Base-by-base conservation (phyloP, 176 grass and related monocot species). In the Guadua angustifolia region DNA sequence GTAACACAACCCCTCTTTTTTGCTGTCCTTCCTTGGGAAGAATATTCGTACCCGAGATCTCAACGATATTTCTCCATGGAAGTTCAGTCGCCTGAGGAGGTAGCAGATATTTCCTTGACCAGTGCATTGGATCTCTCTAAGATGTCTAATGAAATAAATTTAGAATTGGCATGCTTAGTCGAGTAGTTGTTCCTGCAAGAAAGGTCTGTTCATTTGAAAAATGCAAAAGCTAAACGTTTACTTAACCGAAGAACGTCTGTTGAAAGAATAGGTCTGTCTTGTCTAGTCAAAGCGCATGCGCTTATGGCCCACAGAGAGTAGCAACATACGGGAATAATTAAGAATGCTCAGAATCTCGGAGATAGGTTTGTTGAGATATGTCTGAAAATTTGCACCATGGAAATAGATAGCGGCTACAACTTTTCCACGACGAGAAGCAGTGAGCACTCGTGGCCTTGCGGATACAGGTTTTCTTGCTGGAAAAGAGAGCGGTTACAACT, bases 281-380 rank as follows among this genome's bases (percentile, higher is more conserved):
- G 58, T 79, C 18, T 60, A n/a, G 82, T 74, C 84, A 79, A 83
- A 79, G 36, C 17, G 5, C 46, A 63, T 4, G 49, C 13, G 47
- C 26, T 51, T 6, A 49, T 51, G 75, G 57, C 21, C 65, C 45
- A 44, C 65, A 57, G 51, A 24, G 58, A 39, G 66, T 35, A 50
- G 58, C 39, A 78, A 26, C 66, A 65, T 16, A 82, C 60, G 58
- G 58, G 57, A 66, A 56, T 65, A 85, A 67, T 61, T 73, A 82
- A 82, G 42, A 82, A 49, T 36, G 51, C 44, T 66, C 67, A 29
- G 49, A 49, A 79, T 85, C 69, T 68, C 80, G 14, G 76, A 72
- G 53, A 79, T 32, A 7, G 25, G 14, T 90, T 66, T 90, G 58
- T 77, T 25, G 44, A 57, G 38, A 82, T 56, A 86, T 50, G 83